Evolutionary conservation across 306 rosid species (phyloP).

Genomic region (Arachis hypogaea): DNA sequence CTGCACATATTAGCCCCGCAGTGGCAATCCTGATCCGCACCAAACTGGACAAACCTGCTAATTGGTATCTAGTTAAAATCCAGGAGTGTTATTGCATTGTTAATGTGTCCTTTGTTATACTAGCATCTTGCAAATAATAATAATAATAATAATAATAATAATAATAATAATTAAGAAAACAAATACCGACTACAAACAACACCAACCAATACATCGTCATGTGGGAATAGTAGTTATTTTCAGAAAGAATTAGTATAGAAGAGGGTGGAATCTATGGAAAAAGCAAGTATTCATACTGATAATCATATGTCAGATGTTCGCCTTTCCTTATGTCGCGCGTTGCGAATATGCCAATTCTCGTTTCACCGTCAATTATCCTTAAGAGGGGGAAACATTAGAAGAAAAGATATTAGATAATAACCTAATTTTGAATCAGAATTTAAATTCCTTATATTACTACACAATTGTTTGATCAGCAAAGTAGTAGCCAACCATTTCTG

Average conservation of each 20-base stretch:
- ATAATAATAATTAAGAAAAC: neutral
- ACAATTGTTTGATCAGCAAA: constrained; percentile 33
- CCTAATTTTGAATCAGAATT: neutral
- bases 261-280: constrained; percentile 24
- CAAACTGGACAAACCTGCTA: constrained; percentile 96
- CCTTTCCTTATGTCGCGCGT: constrained; percentile 73
- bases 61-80: constrained; percentile 60
- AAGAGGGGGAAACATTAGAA: constrained; percentile 18
- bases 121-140: constrained; percentile 2
- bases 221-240: neutral
- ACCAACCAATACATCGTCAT: neutral
- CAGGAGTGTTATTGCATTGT: constrained; percentile 1
- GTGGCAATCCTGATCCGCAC: constrained; percentile 99
- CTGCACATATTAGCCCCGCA: constrained; percentile 89
- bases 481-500: constrained; percentile 78
- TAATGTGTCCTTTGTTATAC: neutral
- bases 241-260: constrained; percentile 3
- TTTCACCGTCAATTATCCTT: constrained; percentile 97
- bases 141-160: too few species aligned
- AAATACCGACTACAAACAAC: neutral
- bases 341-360: constrained; percentile 96
- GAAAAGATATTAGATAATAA: constrained; percentile 35
- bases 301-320: constrained; percentile 93
- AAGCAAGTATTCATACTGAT: constrained; percentile 72
- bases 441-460: constrained; percentile 12